Evolutionary conservation across 108 stramenopile species (phyloP), one percentile per base, ranked within the genome.

Genomic region (Fragilaria radians): DNA sequence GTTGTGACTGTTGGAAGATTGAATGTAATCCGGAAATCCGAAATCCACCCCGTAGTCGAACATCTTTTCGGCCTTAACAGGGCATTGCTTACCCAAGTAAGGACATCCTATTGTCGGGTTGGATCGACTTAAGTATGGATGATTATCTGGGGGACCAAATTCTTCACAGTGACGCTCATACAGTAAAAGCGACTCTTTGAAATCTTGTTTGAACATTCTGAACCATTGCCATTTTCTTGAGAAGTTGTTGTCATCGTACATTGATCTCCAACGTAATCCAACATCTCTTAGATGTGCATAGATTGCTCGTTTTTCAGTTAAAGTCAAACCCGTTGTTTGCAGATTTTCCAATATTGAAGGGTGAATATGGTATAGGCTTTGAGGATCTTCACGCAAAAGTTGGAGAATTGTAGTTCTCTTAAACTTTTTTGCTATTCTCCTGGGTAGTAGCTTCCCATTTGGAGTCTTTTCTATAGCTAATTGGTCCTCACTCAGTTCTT

Each of bases 321-420:
- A 34, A 36, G 76, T 77, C 17, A 77, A 42, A 33, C 76, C 71
- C 4, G 68, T 66, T n/a, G 58, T 61, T 36, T 66, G 58, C 59
- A 77, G 46, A 29, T 66, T 55, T 59, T 73, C 71, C 26, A 77
- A 36, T 18, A 52, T 46, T 7, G 76, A 56, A 26, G 66, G 70
- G 52, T 77, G 76, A 59, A 77, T 66, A 11, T 62, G 66, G 32
- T 61, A 67, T 46, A 77, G 58, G 32, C 65, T 59, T 17, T 70
- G 48, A 5, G 76, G 76, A 48, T 72, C 31, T 1, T 65, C 57
- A 25, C 76, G 67, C 14, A 77, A 5, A 1, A 77, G 54, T 34
- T 77, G 76, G 22, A 77, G 55, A 19, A 73, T 57, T 36, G 67
- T 73, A 2, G 71, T 73, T 32, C 71, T 54, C 32, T 77, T 77